Percentiles rank a stretch among this genome's conserved stretches.
Evolutionary conservation across 257 asterid genomes (phyloP).

Genomic region (Rhazya stricta): DNA sequence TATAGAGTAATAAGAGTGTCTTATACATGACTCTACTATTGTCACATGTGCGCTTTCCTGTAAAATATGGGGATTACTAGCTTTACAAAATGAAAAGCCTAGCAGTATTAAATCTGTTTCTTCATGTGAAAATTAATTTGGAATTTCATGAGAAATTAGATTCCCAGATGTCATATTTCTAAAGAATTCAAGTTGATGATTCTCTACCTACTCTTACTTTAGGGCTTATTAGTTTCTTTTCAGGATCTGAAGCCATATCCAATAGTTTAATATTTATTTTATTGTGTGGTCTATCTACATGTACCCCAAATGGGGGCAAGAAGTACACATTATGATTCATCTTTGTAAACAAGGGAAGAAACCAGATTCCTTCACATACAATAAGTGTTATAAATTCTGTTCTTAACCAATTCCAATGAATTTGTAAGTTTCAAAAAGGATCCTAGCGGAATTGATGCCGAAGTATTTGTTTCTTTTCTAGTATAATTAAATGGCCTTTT

Average conservation of each 20-base stretch:
- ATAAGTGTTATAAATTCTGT: not conserved
- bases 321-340: not conserved
- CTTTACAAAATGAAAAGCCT: not conserved
- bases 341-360: not conserved
- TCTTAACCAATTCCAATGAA: not conserved
- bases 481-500: not conserved
- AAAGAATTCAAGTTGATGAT: not conserved
- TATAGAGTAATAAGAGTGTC: not conserved
- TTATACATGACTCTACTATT: not conserved
- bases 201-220: not conserved
- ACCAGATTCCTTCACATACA: not conserved
- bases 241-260: not conserved
- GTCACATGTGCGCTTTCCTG: not conserved
- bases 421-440: not conserved
- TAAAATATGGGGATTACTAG: not conserved
- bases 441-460: not conserved
- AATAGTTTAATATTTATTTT: not conserved
- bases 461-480: not conserved
- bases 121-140: not conserved
- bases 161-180: not conserved
- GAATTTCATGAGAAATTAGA: not conserved
- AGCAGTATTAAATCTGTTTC: not conserved
- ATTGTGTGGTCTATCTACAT: not conserved
- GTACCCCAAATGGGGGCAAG: not conserved
- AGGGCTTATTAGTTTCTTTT: not conserved